These are phyloP conservation scores for Medicago truncatula DNA, from an alignment of 306 rosid species.

Conservation along the genomic window MtrunA17r5.0-ANR NC_053044.1:55427501-55428000, in stretches of 20 bases:
- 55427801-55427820: no score
- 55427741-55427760: no score
- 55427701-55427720: no score
- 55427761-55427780: conserved; percentile 13
- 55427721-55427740: no score
- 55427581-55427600: conserved; percentile 23
- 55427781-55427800: conserved; percentile 9
- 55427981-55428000: conserved; percentile 64
- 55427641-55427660: conserved; percentile 1
- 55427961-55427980: conserved; percentile 14
- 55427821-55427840: background rate
- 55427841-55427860: conserved; percentile 8
- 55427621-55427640: conserved; percentile 1
- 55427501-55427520: no score
- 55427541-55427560: background rate
- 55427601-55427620: background rate
- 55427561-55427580: background rate
- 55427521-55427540: no score
- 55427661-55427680: background rate
- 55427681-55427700: no score
- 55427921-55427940: conserved; percentile 26
- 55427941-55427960: conserved; percentile 22
- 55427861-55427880: conserved; percentile 12
- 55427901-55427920: conserved; percentile 18
- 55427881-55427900: conserved; percentile 24